phyloP scores from a whole-genome alignment of 2,329 filamentous ascomycete species.

The Microcyclospora tardicrescens region DNA sequence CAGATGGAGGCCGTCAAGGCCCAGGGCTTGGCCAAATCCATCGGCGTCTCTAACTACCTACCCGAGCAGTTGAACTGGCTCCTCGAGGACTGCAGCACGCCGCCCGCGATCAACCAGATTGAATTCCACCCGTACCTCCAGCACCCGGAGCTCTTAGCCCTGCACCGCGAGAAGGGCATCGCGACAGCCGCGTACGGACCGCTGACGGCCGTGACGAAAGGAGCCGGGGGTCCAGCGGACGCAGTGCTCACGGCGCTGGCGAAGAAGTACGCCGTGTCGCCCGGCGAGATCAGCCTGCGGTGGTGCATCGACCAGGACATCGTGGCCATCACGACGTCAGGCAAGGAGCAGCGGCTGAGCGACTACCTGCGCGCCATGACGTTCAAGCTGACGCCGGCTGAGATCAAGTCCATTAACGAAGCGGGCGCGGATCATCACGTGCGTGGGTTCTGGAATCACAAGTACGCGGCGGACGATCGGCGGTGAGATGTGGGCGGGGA shows the following conservation, averaged over 20 bases:
- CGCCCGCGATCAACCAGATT: conserved; percentile 54
- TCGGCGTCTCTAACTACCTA: conserved; percentile 51
- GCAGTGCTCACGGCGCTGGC: conserved; percentile 37
- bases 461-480: conserved; percentile 33
- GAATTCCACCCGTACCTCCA: conserved; percentile 58
- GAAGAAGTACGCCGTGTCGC: conserved; percentile 48
- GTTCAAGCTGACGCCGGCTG: conserved; percentile 46
- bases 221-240: conserved; percentile 43
- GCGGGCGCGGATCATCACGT: conserved; percentile 38
- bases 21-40: conserved; percentile 45
- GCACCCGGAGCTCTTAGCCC: conserved; percentile 44
- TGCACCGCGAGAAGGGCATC: conserved; percentile 35
- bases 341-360: conserved; percentile 46
- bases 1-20: conserved; percentile 46
- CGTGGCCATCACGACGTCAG: conserved; percentile 46
- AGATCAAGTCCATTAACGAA: conserved; percentile 40
- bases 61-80: conserved; percentile 42
- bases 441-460: conserved; percentile 39
- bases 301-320: conserved; percentile 50
- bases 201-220: conserved; percentile 40
- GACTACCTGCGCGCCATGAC: conserved; percentile 44
- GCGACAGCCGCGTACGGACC: conserved; percentile 36
- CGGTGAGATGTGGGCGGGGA: conserved; percentile 7
- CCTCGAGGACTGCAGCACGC: conserved; percentile 39
- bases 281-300: conserved; percentile 44